Evolutionary conservation across 805 yeast genomes (phyloP).

Genomic region (Saturnispora diversa): DNA sequence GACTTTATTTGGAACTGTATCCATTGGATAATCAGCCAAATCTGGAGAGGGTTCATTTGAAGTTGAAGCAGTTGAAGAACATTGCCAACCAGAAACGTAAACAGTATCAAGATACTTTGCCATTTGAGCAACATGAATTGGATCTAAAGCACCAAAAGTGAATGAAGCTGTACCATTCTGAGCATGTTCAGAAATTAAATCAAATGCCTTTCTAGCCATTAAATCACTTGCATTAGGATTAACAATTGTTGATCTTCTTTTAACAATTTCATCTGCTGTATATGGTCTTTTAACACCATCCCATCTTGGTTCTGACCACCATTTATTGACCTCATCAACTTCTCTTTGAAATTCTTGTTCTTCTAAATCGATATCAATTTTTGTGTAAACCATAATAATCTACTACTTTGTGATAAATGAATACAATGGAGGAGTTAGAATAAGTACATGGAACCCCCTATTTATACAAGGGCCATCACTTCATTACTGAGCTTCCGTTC

Average conservation of each 20-base stretch:
- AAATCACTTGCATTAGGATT: slow-evolving; percentile 66
- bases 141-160: slow-evolving; percentile 95
- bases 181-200: slow-evolving; percentile 64
- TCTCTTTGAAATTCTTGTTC: slow-evolving; percentile 58
- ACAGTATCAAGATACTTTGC: slow-evolving; percentile 88
- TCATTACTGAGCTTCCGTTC: slow-evolving; percentile 10
- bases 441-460: too few relatives aligned
- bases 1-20: slow-evolving; percentile 97
- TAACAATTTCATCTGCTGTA: slow-evolving; percentile 80
- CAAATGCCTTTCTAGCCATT: slow-evolving; percentile 77
- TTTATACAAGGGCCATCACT: slow-evolving; percentile 2
- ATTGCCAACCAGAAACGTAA: slow-evolving; percentile 98
- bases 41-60: slow-evolving; percentile 98
- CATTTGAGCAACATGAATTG: slow-evolving; percentile 94
- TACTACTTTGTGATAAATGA: too few relatives aligned
- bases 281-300: slow-evolving; percentile 77
- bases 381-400: slow-evolving; percentile 43
- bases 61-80: slow-evolving; percentile 94
- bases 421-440: too few relatives aligned
- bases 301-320: slow-evolving; percentile 98
- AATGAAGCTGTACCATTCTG: slow-evolving; percentile 64
- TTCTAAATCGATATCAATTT: slow-evolving; percentile 53
- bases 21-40: slow-evolving; percentile 97
- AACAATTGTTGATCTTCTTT: slow-evolving; percentile 75
- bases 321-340: slow-evolving; percentile 63